Evolutionary conservation across 768 basidiomycete genomes (phyloP).

Genomic region (Kwoniella dejecticola): DNA sequence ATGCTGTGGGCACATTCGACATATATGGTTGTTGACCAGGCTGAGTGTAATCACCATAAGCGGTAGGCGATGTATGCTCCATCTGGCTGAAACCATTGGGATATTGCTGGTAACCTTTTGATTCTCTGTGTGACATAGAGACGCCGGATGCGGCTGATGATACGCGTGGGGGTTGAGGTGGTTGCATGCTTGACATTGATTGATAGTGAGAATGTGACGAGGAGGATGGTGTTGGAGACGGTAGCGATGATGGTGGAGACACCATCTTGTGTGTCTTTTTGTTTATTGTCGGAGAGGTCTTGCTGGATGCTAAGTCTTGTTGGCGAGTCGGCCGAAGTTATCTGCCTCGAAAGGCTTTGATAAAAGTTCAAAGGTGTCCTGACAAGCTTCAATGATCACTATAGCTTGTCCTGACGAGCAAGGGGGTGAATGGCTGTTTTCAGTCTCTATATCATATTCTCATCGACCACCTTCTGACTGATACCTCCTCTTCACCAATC

Average conservation of each 20-base stretch:
- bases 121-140: conserved; percentile 14
- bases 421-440: neutral
- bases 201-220: conserved; percentile 28
- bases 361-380: no score
- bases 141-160: conserved; percentile 25
- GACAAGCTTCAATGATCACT: no score
- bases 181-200: conserved; percentile 17
- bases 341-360: neutral
- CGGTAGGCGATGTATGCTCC: conserved; percentile 5
- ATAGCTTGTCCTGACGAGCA: neutral
- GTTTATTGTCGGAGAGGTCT: neutral
- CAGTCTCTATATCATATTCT: neutral
- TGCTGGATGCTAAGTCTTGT: no score
- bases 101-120: conserved; percentile 3
- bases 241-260: conserved; percentile 33
- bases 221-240: conserved; percentile 34
- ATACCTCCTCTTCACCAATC: neutral
- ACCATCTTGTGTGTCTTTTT: conserved; percentile 19
- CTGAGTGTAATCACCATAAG: conserved; percentile 11
- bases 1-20: conserved; percentile 14
- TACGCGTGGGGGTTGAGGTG: conserved; percentile 18
- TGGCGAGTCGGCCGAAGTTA: neutral
- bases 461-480: neutral
- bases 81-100: neutral
- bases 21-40: conserved; percentile 16